Evolutionary conservation across 164 flowering plant species (phyloP), one percentile per base, ranked within the genome.

Genomic region (Euptelea pleiosperma): DNA sequence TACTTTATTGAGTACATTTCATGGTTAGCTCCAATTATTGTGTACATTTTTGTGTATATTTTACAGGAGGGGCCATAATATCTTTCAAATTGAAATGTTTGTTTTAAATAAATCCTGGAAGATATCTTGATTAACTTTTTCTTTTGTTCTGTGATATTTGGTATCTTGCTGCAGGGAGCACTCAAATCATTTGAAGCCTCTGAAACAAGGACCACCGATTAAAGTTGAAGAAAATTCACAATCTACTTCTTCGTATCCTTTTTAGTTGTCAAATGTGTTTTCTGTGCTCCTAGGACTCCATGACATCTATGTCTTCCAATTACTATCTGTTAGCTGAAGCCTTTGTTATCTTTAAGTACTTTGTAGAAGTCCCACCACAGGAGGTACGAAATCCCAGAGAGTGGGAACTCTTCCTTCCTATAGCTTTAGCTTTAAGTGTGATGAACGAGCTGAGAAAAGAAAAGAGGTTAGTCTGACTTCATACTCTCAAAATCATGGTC

Each of bases 371-470:
- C 82, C 86, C 37, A 77, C 70, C 15, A 69, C 64, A 56, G 82
- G 50, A 67, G 84, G 82, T 61, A 67, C 61, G 41, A 85, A 77
- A 70, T 43, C 85, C 55, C 80, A 57, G 61, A 82, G 71, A 77
- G 61, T 69, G 10, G 92, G 87, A 26, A 58, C 79, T 57, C 82
- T 82, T 58, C 98, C 97, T 43, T 56, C 85, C 39, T 90, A 90
- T 64, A 70, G 76, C 67, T 86, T 93, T 74, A 93, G 85, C 47
- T 93, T 90, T 64, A 86, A 57, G 74, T 88, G 96, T 60, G 73
- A 85, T 67, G 96, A 90, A 70, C 83, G 98, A 60, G 96, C 96
- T 67, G 97, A 90, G 69, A 93, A 81, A 70, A 74, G 99, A 69
- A 93, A 45, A 71, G 96, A 90, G 94, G 98, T 93, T 60, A 21